Base-by-base conservation (phyloP, 139 green algal genomes). In the Picochlorum sp. region DNA sequence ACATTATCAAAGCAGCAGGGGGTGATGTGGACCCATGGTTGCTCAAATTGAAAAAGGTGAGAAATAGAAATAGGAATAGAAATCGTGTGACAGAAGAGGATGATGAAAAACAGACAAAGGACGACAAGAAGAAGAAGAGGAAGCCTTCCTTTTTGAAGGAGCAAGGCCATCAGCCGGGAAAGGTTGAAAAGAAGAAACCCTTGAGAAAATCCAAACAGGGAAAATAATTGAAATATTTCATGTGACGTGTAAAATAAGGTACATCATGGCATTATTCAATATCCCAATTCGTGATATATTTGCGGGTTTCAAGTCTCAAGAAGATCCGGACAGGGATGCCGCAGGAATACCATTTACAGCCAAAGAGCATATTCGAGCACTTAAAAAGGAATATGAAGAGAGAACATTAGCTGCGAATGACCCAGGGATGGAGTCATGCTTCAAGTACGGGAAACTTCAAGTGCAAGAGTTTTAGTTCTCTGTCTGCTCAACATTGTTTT, bases 21-120 rank as follows among this genome's bases (percentile, higher is more conserved):
- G 72, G 80, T 9, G 66, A 89, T 9, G 88, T 96, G 50, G 77
- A 81, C 2, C 73, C 80, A 5, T 95, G 86, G 86, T 92, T 94
- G 86, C 62, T 87, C 65, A 37, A 73, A 47, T 61, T 94, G 14
- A 77, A 74, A 24, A 86, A 84, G 54, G 72, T 75, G 51, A 62
- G 73, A 69, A 34, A 57, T 62, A 45, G 44, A 26, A 34, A 47
- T 41, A 38, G 62, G 11, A 62, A 18, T 18, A 71, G 61, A 34
- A 68, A 49, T 13, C 34, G 13, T 16, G 23, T 65, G 4, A 49
- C 18, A 2, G 45, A 28, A 24, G 50, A 32, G 4, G 57, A 49
- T 11, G 70, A 47, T 41, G 57, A 72, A 14, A 7, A 54, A 54
- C 49, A n/a, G 28, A 45, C 71, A 62, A 2, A 30, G 28, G 28